Conservation (phyloP, 441 rosid genomes). For the Pelargonium fulgidum region DNA sequence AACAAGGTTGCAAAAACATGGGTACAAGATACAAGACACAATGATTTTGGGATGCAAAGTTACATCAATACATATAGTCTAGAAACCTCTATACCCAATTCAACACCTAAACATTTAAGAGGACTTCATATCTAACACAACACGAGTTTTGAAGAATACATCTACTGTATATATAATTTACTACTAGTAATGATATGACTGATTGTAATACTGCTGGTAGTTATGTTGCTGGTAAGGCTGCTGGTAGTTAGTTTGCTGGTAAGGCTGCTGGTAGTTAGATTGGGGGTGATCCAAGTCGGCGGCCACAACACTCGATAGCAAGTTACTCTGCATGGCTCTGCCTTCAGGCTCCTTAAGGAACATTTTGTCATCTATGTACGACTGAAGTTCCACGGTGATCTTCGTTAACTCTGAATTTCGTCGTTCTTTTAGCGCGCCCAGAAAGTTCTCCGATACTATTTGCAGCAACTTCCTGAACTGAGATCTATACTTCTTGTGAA, state of each 20-base stretch:
- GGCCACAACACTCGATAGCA: slow-evolving; percentile 40
- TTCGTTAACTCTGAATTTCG: slow-evolving; percentile 40
- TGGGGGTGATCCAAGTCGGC: slow-evolving; percentile 23
- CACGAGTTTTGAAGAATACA: no score
- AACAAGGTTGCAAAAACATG: no score
- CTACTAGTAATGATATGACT: not conserved
- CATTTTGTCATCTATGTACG: slow-evolving; percentile 52
- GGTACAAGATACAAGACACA: no score
- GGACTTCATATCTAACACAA: no score
- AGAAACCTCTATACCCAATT: not conserved
- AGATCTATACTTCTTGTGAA: slow-evolving; percentile 47
- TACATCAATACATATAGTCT: not conserved
- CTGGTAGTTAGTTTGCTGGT: not conserved
- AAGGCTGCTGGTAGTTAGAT: slow-evolving; percentile 14
- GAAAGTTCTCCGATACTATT: slow-evolving; percentile 45
- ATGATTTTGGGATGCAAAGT: no score
- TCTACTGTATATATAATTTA: not conserved
- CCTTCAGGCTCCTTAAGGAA: slow-evolving; percentile 66
- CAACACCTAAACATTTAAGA: not conserved
- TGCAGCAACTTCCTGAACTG: slow-evolving; percentile 62
- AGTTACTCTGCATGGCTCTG: slow-evolving; percentile 34
- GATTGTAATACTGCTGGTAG: not conserved
- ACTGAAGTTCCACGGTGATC: slow-evolving; percentile 39
- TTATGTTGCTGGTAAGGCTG: not conserved
- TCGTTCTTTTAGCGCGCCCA: slow-evolving; percentile 39